phyloP scores from a whole-genome alignment of 2,329 filamentous ascomycete species.

The Nakataea oryzae region DNA sequence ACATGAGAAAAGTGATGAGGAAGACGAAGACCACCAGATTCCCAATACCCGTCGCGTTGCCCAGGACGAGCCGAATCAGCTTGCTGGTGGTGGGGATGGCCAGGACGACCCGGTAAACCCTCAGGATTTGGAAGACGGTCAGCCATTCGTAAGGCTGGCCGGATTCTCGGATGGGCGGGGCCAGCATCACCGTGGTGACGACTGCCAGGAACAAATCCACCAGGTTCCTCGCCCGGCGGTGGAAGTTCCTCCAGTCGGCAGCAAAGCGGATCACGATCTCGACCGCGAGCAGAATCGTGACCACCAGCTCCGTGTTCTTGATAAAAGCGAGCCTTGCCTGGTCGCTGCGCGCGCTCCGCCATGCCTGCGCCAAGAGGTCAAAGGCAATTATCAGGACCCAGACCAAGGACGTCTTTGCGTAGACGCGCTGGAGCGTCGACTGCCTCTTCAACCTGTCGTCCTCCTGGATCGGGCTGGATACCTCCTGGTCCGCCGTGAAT shows the following conservation, averaged over 20 bases:
- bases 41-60: constrained; percentile 82
- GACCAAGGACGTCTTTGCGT: constrained; percentile 61
- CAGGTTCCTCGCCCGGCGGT: constrained; percentile 62
- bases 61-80: constrained; percentile 77
- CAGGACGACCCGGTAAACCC: constrained; percentile 84
- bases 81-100: constrained; percentile 80
- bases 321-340: constrained; percentile 52
- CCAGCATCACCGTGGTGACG: constrained; percentile 72
- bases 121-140: constrained; percentile 83
- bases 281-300: constrained; percentile 67
- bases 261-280: constrained; percentile 76
- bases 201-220: constrained; percentile 70
- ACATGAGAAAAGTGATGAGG: constrained; percentile 83
- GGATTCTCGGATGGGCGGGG: constrained; percentile 67
- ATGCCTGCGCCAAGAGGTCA: constrained; percentile 68
- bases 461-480: constrained; percentile 17
- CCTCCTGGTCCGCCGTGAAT: constrained; percentile 66
- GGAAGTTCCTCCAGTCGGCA: constrained; percentile 73
- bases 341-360: constrained; percentile 69
- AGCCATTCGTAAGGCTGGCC: constrained; percentile 75
- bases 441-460: constrained; percentile 29
- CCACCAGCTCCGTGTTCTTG: constrained; percentile 57
- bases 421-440: constrained; percentile 55
- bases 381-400: constrained; percentile 77
- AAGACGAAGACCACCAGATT: constrained; percentile 97